Evolutionary conservation across 441 rosid species (phyloP), one percentile per base, ranked within the genome.

Genomic region (Hura crepitans): DNA sequence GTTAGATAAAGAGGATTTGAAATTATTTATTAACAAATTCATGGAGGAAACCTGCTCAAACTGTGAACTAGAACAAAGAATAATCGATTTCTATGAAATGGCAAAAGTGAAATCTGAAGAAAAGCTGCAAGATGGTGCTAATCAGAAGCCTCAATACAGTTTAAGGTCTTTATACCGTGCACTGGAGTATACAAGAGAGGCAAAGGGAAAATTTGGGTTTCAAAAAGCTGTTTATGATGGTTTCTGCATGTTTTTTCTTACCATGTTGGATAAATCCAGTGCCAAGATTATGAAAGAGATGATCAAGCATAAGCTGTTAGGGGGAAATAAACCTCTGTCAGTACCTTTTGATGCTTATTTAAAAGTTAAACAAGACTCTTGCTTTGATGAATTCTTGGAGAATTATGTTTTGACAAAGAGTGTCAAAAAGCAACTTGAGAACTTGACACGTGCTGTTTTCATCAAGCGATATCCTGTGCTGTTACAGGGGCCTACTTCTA

Each of bases 81-180:
- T 96, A 39, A 85, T 86, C 71, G 75, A 74, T 49, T 93, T 96
- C 78, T 96, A 96, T 75, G 86, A 84, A 83, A 83, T 81, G 64
- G 97, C 96, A 61, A 93, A 87, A 81, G 85, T 77, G 78, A 83
- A 81, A 55, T 89, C 97, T 51, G 96, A 87, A 70, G 98, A 96
- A 83, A 83, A 86, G 85, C 84, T 96, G 74, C 98, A 93, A 83
- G 99, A 96, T 87, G 99, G 99, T 66, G 99, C 97, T 60, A 96
- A 91, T 85, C 98, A 96, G 86, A 96, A 89, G 79, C 97, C 98
- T 69, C 97, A 93, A 74, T 96, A 87, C 76, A 96, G 99, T 85
- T 84, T 96, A 79, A 86, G 99, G 81, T 93, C 98, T 75, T 90
- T 96, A 25, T 96, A 86, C 72, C 93, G 98, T 66, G 89, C 99